Base-by-base conservation (phyloP, 257 asterid genomes). In the Ajuga chamaepitys region DNA sequence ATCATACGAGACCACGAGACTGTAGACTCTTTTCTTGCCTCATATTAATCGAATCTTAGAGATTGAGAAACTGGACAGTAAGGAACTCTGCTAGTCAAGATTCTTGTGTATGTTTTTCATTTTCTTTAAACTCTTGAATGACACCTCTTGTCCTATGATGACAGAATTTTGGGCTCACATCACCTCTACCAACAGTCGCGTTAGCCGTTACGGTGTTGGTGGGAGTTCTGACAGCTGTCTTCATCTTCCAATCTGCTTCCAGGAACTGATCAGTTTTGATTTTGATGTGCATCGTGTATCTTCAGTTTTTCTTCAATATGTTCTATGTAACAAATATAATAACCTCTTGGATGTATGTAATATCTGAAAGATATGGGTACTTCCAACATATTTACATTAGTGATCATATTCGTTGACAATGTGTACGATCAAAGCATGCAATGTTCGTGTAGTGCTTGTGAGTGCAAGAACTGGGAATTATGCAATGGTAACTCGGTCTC, bases 211-310 rank as follows among this genome's bases (percentile, higher is more conserved):
- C 98, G 47, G 86, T 80, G 62, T 70, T 91, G 81, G 95, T 85
- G 54, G 98, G 98, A 18, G 85, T 75, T 70, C 64, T 91, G 41
- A 78, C 96, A 4, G 91, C 96, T 10, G 72, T 91, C 63, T 86
- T 91, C 83, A 91, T 91, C 76, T 88, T 91, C 84, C 96, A 91
- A 66, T 91, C 98, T 46, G 91, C 94, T 24, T 86, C 95, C 57
- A 70, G 80, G 78, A 85, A 41, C 13, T 91, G 78, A 84, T 75
- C 54, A 26, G 55, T 35, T 55, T 28, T 42, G 38, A 26, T 11
- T 38, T 7, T 18, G 30, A 12, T 26, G 13, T 13, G 3, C 21
- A 12, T 57, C 14, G 63, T 58, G 54, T 24, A 9, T 71, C 34
- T 62, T 30, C 26, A 52, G 4, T 38, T 60, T 60, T 47, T 28